Evolutionary conservation across 225 moss, liverwort and hornwort species (phyloP).

Genomic region (Thuidium tamariscinum): DNA sequence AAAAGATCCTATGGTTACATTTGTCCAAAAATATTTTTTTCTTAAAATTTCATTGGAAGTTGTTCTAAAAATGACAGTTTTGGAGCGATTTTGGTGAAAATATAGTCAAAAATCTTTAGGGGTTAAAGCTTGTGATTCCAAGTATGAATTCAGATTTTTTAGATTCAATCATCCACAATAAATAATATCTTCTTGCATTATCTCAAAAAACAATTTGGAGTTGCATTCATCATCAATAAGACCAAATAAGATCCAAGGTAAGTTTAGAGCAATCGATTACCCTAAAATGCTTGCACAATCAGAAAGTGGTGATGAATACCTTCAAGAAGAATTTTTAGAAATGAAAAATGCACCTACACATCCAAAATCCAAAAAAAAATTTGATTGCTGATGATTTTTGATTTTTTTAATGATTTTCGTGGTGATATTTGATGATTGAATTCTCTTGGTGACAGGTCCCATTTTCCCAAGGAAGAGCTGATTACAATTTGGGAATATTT

Average conservation of each 20-base stretch:
- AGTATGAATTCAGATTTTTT: too few relatives aligned
- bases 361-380: neutral
- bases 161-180: fast-evolving
- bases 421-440: too few relatives aligned
- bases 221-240: neutral
- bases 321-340: neutral
- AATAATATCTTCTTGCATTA: neutral
- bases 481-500: neutral
- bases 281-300: neutral
- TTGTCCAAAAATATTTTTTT: too few relatives aligned
- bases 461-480: fast-evolving
- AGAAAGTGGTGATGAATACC: neutral
- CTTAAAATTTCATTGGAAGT: too few relatives aligned
- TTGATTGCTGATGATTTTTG: neutral
- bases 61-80: too few relatives aligned
- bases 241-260: neutral
- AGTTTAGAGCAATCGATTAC: neutral
- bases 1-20: too few relatives aligned
- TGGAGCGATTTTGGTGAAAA: too few relatives aligned
- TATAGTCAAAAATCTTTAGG: too few relatives aligned
- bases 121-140: neutral
- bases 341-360: neutral
- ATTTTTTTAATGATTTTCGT: neutral
- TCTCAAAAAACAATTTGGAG: fast-evolving
- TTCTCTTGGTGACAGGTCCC: neutral